Conservation (phyloP, 2,329 filamentous ascomycete genomes). For the Sordariomycetes sp. region DNA sequence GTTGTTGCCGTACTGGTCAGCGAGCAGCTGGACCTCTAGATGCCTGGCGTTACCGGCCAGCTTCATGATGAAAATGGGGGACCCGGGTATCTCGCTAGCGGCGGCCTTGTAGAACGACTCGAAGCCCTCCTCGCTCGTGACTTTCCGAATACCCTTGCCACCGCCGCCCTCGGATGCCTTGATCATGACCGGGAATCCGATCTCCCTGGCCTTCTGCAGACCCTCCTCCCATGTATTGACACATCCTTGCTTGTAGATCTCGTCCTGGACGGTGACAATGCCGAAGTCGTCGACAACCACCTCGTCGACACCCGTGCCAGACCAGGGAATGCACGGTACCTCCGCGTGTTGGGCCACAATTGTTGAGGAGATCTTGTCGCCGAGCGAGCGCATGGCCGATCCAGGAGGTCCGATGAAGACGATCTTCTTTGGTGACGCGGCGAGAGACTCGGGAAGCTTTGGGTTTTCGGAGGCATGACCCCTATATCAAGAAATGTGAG, state of each 20-base stretch:
- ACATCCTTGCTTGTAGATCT: constrained; percentile 83
- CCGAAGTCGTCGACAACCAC: constrained; percentile 70
- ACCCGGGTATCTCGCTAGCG: constrained; percentile 93
- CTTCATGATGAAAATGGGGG: constrained; percentile 99
- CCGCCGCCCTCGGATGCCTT: constrained; percentile 99
- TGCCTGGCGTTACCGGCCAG: constrained; percentile 91
- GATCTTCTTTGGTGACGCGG: constrained; percentile 95
- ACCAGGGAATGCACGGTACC: constrained; percentile 99
- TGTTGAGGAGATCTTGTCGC: constrained; percentile 99
- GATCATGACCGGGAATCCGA: constrained; percentile 99
- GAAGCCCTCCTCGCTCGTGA: constrained; percentile 75
- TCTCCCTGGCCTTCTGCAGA: constrained; percentile 72
- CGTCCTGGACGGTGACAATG: constrained; percentile 84
- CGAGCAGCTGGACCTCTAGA: constrained; percentile 92
- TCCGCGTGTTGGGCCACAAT: constrained; percentile 96
- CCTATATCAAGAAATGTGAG: constrained; percentile 32
- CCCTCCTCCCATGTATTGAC: constrained; percentile 85
- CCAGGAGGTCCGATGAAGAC: constrained; percentile 98
- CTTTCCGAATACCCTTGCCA: constrained; percentile 98
- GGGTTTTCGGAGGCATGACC: constrained; percentile 98
- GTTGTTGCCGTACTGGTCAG: constrained; percentile 99
- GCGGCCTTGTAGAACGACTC: constrained; percentile 85
- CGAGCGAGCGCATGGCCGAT: constrained; percentile 95
- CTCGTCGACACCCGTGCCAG: constrained; percentile 77
- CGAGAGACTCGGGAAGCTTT: constrained; percentile 89